These are phyloP conservation scores for Leishmania arabica DNA, from an alignment of 208 protist species.

Conservation along the genomic window DNA sequence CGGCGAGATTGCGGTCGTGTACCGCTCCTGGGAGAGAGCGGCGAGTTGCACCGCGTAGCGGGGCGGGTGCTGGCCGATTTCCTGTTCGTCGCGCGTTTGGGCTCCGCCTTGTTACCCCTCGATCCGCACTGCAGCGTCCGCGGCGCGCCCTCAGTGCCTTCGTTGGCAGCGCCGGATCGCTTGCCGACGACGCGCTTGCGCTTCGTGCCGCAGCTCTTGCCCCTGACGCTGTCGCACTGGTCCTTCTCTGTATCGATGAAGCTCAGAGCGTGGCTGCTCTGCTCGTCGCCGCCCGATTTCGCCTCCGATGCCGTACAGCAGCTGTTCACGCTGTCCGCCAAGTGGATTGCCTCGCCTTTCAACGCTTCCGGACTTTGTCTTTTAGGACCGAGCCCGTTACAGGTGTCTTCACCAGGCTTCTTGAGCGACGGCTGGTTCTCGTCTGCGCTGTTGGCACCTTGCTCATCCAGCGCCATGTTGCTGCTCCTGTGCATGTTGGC, in stretches of 20 bases:
- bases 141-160: too few species aligned
- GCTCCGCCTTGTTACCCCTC: neutral
- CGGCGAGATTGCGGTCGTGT: constrained; percentile 1
- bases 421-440: neutral
- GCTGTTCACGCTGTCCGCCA: constrained; percentile 13
- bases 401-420: neutral
- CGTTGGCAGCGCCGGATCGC: neutral
- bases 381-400: neutral
- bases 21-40: neutral
- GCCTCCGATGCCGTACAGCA: neutral
- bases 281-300: neutral
- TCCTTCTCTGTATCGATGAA: neutral
- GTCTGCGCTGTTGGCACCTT: neutral
- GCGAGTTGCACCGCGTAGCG: constrained; percentile 7
- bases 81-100: neutral
- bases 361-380: constrained; percentile 14
- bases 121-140: neutral
- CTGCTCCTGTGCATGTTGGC: constrained; percentile 1
- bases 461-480: constrained; percentile 1
- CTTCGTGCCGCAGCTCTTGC: neutral
- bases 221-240: neutral
- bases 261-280: neutral
- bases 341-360: constrained; percentile 7
- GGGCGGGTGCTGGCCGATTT: neutral
- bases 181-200: neutral